Evolutionary conservation across 2,329 filamentous ascomycete genomes (phyloP).

Genomic region (Rutstroemia sp.): DNA sequence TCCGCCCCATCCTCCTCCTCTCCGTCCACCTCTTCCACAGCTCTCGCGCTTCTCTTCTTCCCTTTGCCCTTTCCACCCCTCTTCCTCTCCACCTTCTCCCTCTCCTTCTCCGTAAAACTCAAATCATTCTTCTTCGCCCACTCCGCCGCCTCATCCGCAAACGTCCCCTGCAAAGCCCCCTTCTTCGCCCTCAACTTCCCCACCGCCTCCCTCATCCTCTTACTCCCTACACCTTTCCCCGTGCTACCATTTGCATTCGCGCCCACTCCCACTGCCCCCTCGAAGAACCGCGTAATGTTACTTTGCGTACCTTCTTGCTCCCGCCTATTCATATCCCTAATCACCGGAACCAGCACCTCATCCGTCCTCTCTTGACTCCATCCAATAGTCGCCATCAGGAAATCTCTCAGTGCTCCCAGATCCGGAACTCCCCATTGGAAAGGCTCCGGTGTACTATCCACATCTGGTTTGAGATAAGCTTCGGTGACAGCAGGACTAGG

Average conservation of each 20-base stretch:
- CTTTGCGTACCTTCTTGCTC: conserved; percentile 86
- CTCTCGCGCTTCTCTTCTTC: conserved; percentile 3
- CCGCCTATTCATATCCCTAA: conserved; percentile 87
- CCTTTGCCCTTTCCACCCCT: conserved; percentile 9
- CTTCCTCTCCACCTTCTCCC: conserved; percentile 15
- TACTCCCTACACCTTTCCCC: conserved; percentile 55
- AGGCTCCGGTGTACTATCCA: conserved; percentile 66
- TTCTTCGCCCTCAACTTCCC: conserved; percentile 53
- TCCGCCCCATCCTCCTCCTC: background rate
- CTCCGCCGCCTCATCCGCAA: conserved; percentile 27
- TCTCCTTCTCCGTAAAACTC: conserved; percentile 24
- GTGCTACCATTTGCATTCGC: conserved; percentile 55
- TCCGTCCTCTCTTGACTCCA: conserved; percentile 91
- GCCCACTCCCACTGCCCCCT: conserved; percentile 63
- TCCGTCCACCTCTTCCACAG: conserved; percentile 5
- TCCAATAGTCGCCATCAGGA: conserved; percentile 85
- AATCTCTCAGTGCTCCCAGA: conserved; percentile 73
- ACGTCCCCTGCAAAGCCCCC: conserved; percentile 14
- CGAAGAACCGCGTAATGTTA: conserved; percentile 92
- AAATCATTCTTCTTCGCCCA: conserved; percentile 29
- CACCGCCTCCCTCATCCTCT: conserved; percentile 71
- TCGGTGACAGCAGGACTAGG: conserved; percentile 70
- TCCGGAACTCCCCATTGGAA: conserved; percentile 98
- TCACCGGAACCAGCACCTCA: conserved; percentile 91
- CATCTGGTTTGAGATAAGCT: conserved; percentile 81